These are phyloP conservation scores for Pseudogymnoascus verrucosus DNA, from an alignment of 2,329 filamentous ascomycete genomes.

Conservation along the genomic window DNA sequence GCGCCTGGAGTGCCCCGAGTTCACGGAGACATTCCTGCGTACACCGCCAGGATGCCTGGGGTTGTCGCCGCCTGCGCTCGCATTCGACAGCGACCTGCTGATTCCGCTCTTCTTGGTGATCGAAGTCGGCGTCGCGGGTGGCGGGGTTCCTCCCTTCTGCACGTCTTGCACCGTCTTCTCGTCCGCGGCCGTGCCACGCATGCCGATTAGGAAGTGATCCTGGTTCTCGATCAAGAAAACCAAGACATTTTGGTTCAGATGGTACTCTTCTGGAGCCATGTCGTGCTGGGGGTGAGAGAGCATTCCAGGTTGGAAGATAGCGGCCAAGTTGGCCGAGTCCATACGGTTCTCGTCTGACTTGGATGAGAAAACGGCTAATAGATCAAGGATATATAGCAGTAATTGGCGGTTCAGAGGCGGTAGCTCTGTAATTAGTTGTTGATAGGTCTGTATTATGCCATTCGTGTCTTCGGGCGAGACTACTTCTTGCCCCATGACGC, in stretches of 20 bases:
- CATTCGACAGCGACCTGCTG: slow-evolving; percentile 73
- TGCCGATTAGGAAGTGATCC: slow-evolving; percentile 95
- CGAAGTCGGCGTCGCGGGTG: slow-evolving; percentile 40
- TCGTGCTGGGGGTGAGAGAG: slow-evolving; percentile 89
- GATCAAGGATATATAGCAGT: slow-evolving; percentile 88
- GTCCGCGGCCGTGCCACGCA: slow-evolving; percentile 98
- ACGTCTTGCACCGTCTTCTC: slow-evolving; percentile 59
- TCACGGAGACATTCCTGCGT: slow-evolving; percentile 83
- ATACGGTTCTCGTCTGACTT: slow-evolving; percentile 96
- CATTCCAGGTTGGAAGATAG: slow-evolving; percentile 96
- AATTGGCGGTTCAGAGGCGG: slow-evolving; percentile 90
- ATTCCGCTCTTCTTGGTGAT: slow-evolving; percentile 50
- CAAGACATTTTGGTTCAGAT: slow-evolving; percentile 89
- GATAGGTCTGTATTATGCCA: slow-evolving; percentile 73
- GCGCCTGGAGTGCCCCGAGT: slow-evolving; percentile 74
- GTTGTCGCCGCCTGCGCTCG: slow-evolving; percentile 82
- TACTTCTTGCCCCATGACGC: slow-evolving; percentile 57
- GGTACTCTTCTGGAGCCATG: slow-evolving; percentile 91
- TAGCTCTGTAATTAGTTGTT: slow-evolving; percentile 83
- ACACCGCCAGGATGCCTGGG: slow-evolving; percentile 72
- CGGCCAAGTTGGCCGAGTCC: slow-evolving; percentile 87
- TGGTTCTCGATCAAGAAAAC: slow-evolving; percentile 98
- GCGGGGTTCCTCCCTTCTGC: slow-evolving; percentile 59
- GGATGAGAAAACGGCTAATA: slow-evolving; percentile 92
- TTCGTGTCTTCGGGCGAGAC: slow-evolving; percentile 63